These are phyloP conservation scores for Hippophae gyantsensis DNA, from an alignment of 306 rosid genomes.

Conservation along the genomic window DNA sequence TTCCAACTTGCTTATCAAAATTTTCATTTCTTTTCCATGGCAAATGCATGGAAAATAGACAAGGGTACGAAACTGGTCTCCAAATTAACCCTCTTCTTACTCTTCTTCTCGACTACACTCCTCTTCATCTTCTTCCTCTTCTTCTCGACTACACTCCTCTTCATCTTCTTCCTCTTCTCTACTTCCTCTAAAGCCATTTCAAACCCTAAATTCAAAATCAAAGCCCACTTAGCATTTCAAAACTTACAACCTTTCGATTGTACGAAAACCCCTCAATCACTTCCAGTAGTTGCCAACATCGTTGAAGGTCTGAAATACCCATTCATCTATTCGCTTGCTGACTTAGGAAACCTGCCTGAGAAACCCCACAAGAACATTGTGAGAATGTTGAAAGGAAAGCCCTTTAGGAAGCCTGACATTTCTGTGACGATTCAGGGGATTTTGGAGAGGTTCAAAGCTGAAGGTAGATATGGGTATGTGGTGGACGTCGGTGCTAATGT, in stretches of 20 bases:
- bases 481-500: conserved; percentile 94
- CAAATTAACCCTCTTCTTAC: too few species aligned
- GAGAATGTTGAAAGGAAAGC: conserved; percentile 71
- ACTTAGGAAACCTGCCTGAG: conserved; percentile 73
- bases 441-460: conserved; percentile 43
- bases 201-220: conserved; percentile 15
- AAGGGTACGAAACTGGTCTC: too few species aligned
- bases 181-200: conserved; percentile 11
- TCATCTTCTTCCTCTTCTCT: conserved; percentile 35
- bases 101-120: too few species aligned
- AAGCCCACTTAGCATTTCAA: conserved; percentile 21
- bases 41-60: too few species aligned
- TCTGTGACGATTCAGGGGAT: conserved; percentile 73
- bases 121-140: conserved; percentile 39
- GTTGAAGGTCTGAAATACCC: conserved; percentile 77
- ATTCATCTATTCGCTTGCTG: conserved; percentile 76
- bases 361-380: conserved; percentile 89
- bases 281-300: conserved; percentile 68
- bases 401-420: conserved; percentile 73
- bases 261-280: conserved; percentile 54
- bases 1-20: too few species aligned
- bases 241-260: conserved; percentile 69
- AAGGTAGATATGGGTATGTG: conserved; percentile 52
- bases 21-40: too few species aligned
- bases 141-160: neutral